Base-by-base conservation (phyloP, 2,329 filamentous ascomycete genomes). In the Ceratocystis smalleyi region DNA sequence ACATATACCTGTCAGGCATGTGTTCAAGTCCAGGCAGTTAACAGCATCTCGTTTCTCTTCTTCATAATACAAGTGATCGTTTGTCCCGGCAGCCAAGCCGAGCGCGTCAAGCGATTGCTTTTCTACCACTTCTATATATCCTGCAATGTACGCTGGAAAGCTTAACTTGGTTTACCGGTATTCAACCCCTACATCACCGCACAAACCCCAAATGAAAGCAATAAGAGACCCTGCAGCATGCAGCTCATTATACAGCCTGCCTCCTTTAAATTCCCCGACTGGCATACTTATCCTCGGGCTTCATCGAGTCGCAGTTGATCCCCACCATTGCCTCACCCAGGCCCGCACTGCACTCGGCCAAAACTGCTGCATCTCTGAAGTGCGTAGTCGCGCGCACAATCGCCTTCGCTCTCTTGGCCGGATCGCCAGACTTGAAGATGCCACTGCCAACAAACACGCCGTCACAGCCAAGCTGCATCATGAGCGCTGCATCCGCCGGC, bases 401-500 rank as follows among this genome's bases (percentile, higher is more conserved):
- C 45, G 94, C 94, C 78, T 86, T 89, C 15, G 94, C 94, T 67
- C 94, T 81, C 84, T 92, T 89, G 55, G 86, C 84, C 24, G 94
- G 88, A 75, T 97, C 87, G 19, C 92, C 92, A 4, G 85, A 89
- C 83, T 97, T 97, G 83, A 99, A 99, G 75, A 97, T 97, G 32
- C 94, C 94, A 65, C 85, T 91, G 32, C 94, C 94, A 43, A 99
- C 94, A 73, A 99, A 99, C 43, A 99, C 94, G 66, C 94, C 94
- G 72, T 99, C 94, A 73, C 94, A 97, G 67, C 94, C 94, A 68
- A 99, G 79, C 80, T 97, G 92, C 94, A 99, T 99, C 92, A 99
- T 77, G 67, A 99, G 79, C 1, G 94, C 94, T 0, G 94, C 94
- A 75, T 99, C 94, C 0, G 94, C 94, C 0, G 94, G 94, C 0